phyloP scores from a whole-genome alignment of 2,329 filamentous ascomycete genomes.

The Verticillium longisporum region DNA sequence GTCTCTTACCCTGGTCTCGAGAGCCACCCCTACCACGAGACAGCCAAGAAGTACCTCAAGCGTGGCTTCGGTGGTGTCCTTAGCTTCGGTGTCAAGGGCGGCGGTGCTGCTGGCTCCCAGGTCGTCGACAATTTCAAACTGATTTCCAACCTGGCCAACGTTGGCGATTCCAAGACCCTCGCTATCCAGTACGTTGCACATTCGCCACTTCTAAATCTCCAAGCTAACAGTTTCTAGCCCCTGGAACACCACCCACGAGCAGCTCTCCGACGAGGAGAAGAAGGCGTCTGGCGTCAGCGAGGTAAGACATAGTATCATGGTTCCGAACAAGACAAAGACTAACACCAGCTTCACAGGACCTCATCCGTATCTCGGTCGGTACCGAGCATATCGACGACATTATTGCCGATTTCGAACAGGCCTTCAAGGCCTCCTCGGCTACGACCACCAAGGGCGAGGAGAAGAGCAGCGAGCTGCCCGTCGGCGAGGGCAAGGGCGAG shows the following conservation, averaged over 20 bases:
- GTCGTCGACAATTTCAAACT: conserved; percentile 93
- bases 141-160: conserved; percentile 92
- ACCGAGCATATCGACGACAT: conserved; percentile 98
- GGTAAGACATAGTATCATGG: conserved; percentile 29
- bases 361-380: conserved; percentile 91
- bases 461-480: conserved; percentile 4
- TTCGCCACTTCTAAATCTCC: not conserved
- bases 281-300: conserved; percentile 74
- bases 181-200: conserved; percentile 63
- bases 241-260: conserved; percentile 92
- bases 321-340: not conserved
- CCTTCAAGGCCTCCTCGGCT: conserved; percentile 58
- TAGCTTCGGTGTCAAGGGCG: conserved; percentile 89
- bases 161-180: conserved; percentile 90
- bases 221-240: conserved; percentile 37
- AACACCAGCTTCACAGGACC: conserved; percentile 46
- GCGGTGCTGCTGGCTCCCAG: conserved; percentile 72
- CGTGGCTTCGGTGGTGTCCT: conserved; percentile 85
- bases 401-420: conserved; percentile 90
- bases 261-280: conserved; percentile 78
- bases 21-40: conserved; percentile 70
- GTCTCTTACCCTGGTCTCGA: conserved; percentile 88
- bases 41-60: conserved; percentile 81
- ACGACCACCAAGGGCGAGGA: conserved; percentile 26
- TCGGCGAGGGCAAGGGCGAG: conserved; percentile 24